phyloP scores from a whole-genome alignment of 208 protist genomes.

The Tetramitus jugosus region DNA sequence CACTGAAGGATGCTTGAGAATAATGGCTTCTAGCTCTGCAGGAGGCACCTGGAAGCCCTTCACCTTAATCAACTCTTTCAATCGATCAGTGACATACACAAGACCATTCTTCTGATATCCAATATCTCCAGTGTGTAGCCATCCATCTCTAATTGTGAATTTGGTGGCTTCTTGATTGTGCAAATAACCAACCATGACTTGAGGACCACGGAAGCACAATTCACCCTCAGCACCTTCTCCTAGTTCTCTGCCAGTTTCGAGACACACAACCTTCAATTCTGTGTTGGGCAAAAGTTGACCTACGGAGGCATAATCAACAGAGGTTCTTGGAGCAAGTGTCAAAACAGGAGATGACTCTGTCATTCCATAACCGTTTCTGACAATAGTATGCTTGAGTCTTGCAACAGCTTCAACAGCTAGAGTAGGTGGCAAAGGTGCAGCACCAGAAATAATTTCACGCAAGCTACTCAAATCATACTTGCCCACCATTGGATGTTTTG shows the following conservation, averaged over 20 bases:
- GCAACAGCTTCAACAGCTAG: constrained; percentile 6
- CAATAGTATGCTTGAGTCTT: background rate
- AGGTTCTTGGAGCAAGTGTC: constrained; percentile 17
- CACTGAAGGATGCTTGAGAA: background rate
- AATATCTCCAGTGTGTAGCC: constrained; percentile 69
- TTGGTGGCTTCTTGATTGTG: constrained; percentile 34
- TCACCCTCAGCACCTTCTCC: background rate
- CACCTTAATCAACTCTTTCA: constrained; percentile 24
- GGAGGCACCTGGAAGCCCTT: constrained; percentile 20
- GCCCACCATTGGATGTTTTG: constrained; percentile 51
- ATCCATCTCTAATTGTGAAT: constrained; percentile 55
- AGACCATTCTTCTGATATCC: constrained; percentile 39
- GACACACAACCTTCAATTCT: background rate
- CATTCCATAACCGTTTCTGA: constrained; percentile 27
- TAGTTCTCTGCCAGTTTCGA: background rate
- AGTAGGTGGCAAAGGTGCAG: constrained; percentile 51
- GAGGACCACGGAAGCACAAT: background rate
- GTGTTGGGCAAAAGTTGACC: background rate
- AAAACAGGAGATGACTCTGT: constrained; percentile 1
- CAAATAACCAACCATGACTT: constrained; percentile 46
- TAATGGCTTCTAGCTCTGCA: constrained; percentile 14
- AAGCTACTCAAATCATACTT: constrained; percentile 46
- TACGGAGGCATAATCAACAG: background rate
- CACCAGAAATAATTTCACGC: constrained; percentile 39
- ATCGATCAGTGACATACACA: background rate